A percentile compares a stretch with the other conserved stretches of the same genome.
Conservation (phyloP, 2,329 filamentous ascomycete genomes). For the Davidsoniella eucalypti region DNA sequence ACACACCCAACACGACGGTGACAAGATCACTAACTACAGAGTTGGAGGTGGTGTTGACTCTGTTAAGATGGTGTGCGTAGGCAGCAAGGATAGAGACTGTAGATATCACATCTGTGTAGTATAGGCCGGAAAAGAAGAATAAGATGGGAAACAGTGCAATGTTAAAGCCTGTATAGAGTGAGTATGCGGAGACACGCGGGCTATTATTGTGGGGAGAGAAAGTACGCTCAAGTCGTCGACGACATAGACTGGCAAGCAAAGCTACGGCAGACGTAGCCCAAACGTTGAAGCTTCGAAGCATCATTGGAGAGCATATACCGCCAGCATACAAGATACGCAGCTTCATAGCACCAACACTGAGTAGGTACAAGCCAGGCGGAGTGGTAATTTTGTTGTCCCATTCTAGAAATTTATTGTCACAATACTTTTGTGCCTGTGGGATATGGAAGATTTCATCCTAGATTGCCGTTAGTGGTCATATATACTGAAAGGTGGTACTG, state of each 20-base stretch:
- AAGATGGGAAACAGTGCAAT: conserved; percentile 72
- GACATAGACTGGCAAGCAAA: conserved; percentile 33
- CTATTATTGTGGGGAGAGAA: conserved; percentile 7
- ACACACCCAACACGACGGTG: conserved; percentile 40
- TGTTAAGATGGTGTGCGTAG: conserved; percentile 41
- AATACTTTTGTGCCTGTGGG: conserved; percentile 81
- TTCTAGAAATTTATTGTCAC: conserved; percentile 50
- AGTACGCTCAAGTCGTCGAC: conserved; percentile 30
- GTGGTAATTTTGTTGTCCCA: conserved; percentile 99
- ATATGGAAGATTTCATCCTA: conserved; percentile 83
- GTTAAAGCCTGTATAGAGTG: conserved; percentile 54
- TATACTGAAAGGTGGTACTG: background rate
- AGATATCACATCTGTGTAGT: conserved; percentile 86
- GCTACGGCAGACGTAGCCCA: conserved; percentile 27
- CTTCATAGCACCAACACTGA: conserved; percentile 18
- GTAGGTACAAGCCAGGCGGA: conserved; percentile 61
- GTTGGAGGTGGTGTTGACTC: conserved; percentile 20
- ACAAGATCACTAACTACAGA: conserved; percentile 25
- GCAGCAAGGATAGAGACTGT: conserved; percentile 56
- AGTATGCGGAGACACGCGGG: conserved; percentile 23
- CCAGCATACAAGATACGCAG: background rate
- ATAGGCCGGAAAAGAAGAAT: conserved; percentile 91
- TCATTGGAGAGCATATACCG: conserved; percentile 23
- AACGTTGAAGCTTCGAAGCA: conserved; percentile 33
- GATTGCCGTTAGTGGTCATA: background rate